A percentile compares a stretch with the other conserved stretches of the same genome.
These are phyloP conservation scores for Tricholoma bakamatsutake DNA, from an alignment of 768 basidiomycete species.

Conservation along the genomic window DNA sequence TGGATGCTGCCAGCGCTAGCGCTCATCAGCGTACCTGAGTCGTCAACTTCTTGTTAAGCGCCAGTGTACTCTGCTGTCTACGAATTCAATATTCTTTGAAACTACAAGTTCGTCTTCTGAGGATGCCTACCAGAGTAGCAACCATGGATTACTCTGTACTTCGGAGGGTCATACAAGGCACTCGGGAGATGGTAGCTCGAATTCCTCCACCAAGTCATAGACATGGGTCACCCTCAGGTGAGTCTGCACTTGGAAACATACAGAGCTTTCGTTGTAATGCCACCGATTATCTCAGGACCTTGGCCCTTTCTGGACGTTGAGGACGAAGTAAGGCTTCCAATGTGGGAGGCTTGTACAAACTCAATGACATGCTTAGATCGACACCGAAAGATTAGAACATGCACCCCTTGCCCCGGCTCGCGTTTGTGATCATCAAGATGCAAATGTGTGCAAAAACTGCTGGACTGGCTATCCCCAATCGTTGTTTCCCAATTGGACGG, in stretches of 20 bases:
- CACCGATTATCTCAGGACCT: conserved; percentile 18
- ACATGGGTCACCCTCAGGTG: conserved; percentile 37
- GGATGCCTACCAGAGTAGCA: background rate
- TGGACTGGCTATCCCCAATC: conserved; percentile 44
- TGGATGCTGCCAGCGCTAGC: too few relatives aligned
- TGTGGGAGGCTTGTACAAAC: background rate
- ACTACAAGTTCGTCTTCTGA: too few relatives aligned
- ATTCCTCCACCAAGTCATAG: conserved; percentile 28
- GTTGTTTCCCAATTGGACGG: conserved; percentile 52
- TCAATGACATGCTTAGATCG: conserved; percentile 15
- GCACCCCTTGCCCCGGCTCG: conserved; percentile 3
- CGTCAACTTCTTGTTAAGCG: background rate
- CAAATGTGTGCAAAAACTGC: conserved; percentile 18
- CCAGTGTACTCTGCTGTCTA: too few relatives aligned
- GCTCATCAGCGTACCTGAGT: too few relatives aligned
- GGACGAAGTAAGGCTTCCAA: conserved; percentile 16
- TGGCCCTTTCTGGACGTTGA: conserved; percentile 34
- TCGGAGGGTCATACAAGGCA: conserved; percentile 6
- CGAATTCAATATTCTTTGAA: too few relatives aligned
- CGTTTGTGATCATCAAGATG: conserved; percentile 20
- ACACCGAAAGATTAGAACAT: conserved; percentile 20
- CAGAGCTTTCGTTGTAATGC: background rate
- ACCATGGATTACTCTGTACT: conserved; percentile 8
- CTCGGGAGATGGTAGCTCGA: conserved; percentile 14
- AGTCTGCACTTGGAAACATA: conserved; percentile 12